A percentile compares a stretch with the other conserved stretches of the same genome.
These are phyloP conservation scores for Phialophora chinensis DNA, from an alignment of 2,329 filamentous ascomycete genomes.

Conservation along the genomic window DNA sequence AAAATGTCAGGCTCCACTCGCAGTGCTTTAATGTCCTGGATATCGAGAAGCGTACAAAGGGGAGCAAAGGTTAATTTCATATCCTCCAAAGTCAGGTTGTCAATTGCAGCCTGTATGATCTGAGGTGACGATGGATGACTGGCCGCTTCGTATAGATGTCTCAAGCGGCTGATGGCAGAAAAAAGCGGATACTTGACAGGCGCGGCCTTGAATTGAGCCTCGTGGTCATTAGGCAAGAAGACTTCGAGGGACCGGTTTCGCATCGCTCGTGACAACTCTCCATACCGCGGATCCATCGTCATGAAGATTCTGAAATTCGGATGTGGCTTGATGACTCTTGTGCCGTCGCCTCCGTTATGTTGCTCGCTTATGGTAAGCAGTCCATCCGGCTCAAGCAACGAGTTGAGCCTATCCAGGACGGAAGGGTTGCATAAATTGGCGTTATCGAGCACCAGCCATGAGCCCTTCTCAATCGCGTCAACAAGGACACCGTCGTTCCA, in stretches of 20 bases:
- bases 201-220: slow-evolving; percentile 25
- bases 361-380: slow-evolving; percentile 92
- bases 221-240: slow-evolving; percentile 64
- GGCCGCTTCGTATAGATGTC: slow-evolving; percentile 23
- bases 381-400: slow-evolving; percentile 87
- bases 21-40: neutral
- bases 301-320: slow-evolving; percentile 89
- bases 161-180: slow-evolving; percentile 29
- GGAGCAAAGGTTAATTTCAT: slow-evolving; percentile 17
- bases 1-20: slow-evolving; percentile 13
- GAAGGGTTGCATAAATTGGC: slow-evolving; percentile 96
- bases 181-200: slow-evolving; percentile 31
- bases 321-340: slow-evolving; percentile 80
- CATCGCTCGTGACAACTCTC: slow-evolving; percentile 95
- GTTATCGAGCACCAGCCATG: slow-evolving; percentile 95
- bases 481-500: slow-evolving; percentile 96
- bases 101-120: slow-evolving; percentile 25
- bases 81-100: slow-evolving; percentile 29
- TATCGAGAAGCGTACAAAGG: neutral
- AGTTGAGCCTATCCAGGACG: slow-evolving; percentile 92
- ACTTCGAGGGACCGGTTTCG: slow-evolving; percentile 93
- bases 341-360: slow-evolving; percentile 74
- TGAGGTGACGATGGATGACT: neutral
- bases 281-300: slow-evolving; percentile 89
- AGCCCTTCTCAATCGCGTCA: slow-evolving; percentile 80